A percentile compares a stretch with the other conserved stretches of the same genome.
phyloP scores from a whole-genome alignment of 1,139 yeast species.

The Scheffersomyces illinoinensis region DNA sequence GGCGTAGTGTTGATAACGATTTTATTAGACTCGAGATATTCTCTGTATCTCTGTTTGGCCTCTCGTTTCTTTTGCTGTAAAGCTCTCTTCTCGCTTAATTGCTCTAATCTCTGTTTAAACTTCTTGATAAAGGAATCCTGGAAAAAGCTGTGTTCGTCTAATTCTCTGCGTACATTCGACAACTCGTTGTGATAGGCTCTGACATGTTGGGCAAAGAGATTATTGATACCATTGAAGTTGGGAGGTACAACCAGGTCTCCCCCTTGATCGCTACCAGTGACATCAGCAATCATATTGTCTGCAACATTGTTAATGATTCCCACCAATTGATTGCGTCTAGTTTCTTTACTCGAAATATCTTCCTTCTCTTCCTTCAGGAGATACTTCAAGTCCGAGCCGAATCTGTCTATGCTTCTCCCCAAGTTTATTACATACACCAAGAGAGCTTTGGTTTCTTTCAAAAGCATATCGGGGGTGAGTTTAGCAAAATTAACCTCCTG shows the following conservation, averaged over 20 bases:
- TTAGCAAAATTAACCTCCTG: not conserved
- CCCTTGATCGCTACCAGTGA: not conserved
- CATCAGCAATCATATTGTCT: conserved; percentile 18
- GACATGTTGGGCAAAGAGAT: conserved; percentile 26
- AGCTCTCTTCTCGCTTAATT: not conserved
- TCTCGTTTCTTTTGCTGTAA: conserved; percentile 1
- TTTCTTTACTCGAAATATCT: conserved; percentile 15
- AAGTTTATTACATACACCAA: conserved; percentile 21
- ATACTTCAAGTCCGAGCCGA: not conserved
- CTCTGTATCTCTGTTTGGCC: conserved; percentile 2
- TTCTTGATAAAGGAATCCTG: conserved; percentile 19
- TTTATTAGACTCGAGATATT: conserved; percentile 8
- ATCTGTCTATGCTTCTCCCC: conserved; percentile 5
- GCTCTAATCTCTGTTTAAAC: conserved; percentile 4
- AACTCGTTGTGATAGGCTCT: conserved; percentile 28
- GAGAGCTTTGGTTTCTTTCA: conserved; percentile 22
- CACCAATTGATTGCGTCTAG: conserved; percentile 31
- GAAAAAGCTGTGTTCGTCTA: conserved; percentile 31
- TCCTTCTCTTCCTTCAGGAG: conserved; percentile 8
- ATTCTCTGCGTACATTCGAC: conserved; percentile 23
- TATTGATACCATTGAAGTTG: conserved; percentile 9
- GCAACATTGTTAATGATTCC: conserved; percentile 32
- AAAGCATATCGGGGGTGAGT: conserved; percentile 19
- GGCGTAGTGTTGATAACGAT: conserved; percentile 19
- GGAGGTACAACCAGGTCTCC: not conserved